Evolutionary conservation across 192 early-diverging fungal genomes (phyloP), one percentile per base, ranked within the genome.

Genomic region (Phycomyces blakesleeanus): DNA sequence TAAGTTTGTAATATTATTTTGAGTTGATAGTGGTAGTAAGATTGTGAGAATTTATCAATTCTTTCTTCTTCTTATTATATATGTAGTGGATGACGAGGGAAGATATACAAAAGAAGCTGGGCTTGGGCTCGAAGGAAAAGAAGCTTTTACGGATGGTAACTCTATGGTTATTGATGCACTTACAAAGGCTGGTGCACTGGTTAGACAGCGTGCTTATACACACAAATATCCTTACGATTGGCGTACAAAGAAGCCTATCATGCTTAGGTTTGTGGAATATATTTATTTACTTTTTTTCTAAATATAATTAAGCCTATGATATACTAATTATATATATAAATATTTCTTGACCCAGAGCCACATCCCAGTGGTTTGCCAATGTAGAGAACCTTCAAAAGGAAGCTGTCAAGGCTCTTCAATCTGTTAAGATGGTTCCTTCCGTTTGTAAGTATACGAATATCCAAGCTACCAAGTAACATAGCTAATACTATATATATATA

Each of bases 181-280:
- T 15, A 47, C 47, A n/a, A 27, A 57, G 14, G 59, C 44, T 8
- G 67, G 72, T 14, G 58, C 40, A 8, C 53, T 91, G 37, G 65
- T 90, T n/a, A 65, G 71, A 51, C 71, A 82, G 59, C 66, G 78
- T 29, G 69, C 64, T 21, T 83, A 86, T 57, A 74, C 64, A 10
- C 90, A 92, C 69, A 90, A 87, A 66, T 92, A 90, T 59, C 90
- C 89, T 6, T 92, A 90, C 55, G 90, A 92, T 78, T 92, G 90
- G 90, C 82, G 90, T 22, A 89, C 88, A 61, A 92, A 92, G 62
- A 74, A 85, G 57, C 90, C 90, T 2, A 81, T 92, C 47, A 90
- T 92, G 61, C 77, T 82, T n/a, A 66, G 74, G 74, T 76, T 55
- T 41, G 26, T 20, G 29, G 3, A 50, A 38, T 53, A 0, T 39